Base-by-base conservation (phyloP, 2,329 filamentous ascomycete genomes). In the Albifimbria verrucaria region DNA sequence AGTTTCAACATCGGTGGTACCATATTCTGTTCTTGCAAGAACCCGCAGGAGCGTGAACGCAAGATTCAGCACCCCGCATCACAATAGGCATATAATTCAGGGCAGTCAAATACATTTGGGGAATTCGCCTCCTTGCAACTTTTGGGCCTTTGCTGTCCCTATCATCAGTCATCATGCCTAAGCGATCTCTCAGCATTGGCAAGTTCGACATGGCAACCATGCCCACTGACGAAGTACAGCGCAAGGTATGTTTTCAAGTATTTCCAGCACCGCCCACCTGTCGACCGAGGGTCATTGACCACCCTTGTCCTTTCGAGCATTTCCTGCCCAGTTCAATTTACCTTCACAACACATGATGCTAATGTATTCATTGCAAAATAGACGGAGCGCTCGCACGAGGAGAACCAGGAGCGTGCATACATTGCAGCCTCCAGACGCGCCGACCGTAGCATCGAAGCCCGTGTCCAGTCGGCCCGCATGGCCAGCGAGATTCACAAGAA, bases 401-500 rank as follows among this genome's bases (percentile, higher is more conserved):
- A 92, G 69, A 92, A 93, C 62, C 87, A 91, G 65, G 90, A 93
- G 70, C 81, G 92, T 65, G 92, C 92, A 21, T 97, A 95, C 68
- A 94, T 97, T 61, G 92, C 92, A 12, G 92, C 92, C 4, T 97
- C 93, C 6, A 79, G 92, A 59, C 81, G 93, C 58, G 89, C 89
- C 62, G 93, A 97, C 65, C 85, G 92, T 51, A 93, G 88, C 65
- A 75, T 96, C 17, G 92, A 97, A 69, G 92, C 92, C 15, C 85
- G 92, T 22, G 82, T 96, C 18, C 89, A 96, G 67, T 97, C 92
- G 3, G 92, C 93, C 15, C 82, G 85, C 49, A 84, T 90, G 71
- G 92, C 92, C 6, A 96, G 92, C n/a, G 86, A 91, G 63, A 90
- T 96, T 39, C 92, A 96, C 78, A 91, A 92, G 74, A 83, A 87